phyloP scores from a whole-genome alignment of 495 filamentous ascomycete species.

The Penicillium soppii region DNA sequence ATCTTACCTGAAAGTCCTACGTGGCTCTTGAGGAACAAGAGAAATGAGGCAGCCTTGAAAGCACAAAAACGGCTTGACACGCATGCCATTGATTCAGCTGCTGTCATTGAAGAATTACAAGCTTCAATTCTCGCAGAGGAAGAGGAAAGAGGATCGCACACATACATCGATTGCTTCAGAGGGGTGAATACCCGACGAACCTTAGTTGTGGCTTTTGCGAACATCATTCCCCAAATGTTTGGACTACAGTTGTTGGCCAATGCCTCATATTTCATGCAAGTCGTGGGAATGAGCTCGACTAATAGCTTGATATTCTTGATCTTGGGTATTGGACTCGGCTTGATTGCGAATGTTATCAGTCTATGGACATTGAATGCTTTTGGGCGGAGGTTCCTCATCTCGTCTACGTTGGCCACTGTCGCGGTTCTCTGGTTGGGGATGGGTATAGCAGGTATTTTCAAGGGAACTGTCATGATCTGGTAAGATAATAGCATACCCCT shows the following conservation, averaged over 20 bases:
- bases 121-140: conserved; percentile 25
- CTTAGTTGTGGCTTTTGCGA: conserved; percentile 43
- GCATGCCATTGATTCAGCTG: background rate
- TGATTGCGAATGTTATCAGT: conserved; percentile 31
- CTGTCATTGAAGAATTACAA: conserved; percentile 18
- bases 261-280: conserved; percentile 35
- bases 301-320: conserved; percentile 34
- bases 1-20: conserved; percentile 23
- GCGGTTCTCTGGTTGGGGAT: conserved; percentile 30
- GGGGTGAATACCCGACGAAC: conserved; percentile 47
- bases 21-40: conserved; percentile 16
- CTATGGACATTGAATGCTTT: conserved; percentile 27
- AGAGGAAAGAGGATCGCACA: conserved; percentile 20
- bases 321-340: conserved; percentile 28
- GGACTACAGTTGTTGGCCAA: conserved; percentile 32
- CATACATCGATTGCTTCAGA: conserved; percentile 43
- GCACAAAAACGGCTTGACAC: conserved; percentile 24
- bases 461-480: conserved; percentile 27
- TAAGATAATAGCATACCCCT: conserved; percentile 3
- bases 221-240: conserved; percentile 29
- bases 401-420: conserved; percentile 12
- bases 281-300: conserved; percentile 29
- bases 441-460: conserved; percentile 35
- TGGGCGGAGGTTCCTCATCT: conserved; percentile 26
- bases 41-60: conserved; percentile 8